phyloP scores from a whole-genome alignment of 768 basidiomycete species.

The Pleurotus salmoneostramineus region DNA sequence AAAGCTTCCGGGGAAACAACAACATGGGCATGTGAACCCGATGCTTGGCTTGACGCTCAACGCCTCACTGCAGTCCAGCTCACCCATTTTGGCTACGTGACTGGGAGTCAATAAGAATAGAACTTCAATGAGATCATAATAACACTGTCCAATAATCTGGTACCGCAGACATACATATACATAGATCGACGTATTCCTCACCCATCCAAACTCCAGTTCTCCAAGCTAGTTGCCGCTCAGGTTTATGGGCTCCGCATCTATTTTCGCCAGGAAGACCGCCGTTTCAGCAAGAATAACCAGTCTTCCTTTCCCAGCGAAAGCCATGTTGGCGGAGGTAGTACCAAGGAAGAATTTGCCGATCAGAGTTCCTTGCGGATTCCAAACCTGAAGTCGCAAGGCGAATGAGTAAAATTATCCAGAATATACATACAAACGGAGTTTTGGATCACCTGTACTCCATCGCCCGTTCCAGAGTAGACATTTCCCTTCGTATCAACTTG shows the following conservation, averaged over 20 bases:
- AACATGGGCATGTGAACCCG: no score
- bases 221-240: conserved; percentile 1
- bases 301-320: conserved; percentile 37
- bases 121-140: no score
- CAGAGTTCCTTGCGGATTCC: conserved; percentile 49
- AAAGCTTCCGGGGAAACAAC: no score
- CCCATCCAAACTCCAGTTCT: neutral
- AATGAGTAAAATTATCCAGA: neutral
- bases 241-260: conserved; percentile 28
- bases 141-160: no score
- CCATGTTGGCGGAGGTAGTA: conserved; percentile 38
- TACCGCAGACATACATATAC: no score
- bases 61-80: no score
- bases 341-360: conserved; percentile 64
- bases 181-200: no score
- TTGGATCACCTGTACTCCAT: conserved; percentile 54
- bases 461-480: conserved; percentile 65
- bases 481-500: conserved; percentile 63
- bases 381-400: conserved; percentile 38
- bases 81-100: no score
- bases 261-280: conserved; percentile 41
- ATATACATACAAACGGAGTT: neutral
- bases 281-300: conserved; percentile 45
- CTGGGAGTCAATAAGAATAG: no score
- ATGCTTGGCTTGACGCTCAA: no score